Evolutionary conservation across 257 asterid genomes (phyloP), one percentile per base, ranked within the genome.

Genomic region (Phtheirospermum japonicum): DNA sequence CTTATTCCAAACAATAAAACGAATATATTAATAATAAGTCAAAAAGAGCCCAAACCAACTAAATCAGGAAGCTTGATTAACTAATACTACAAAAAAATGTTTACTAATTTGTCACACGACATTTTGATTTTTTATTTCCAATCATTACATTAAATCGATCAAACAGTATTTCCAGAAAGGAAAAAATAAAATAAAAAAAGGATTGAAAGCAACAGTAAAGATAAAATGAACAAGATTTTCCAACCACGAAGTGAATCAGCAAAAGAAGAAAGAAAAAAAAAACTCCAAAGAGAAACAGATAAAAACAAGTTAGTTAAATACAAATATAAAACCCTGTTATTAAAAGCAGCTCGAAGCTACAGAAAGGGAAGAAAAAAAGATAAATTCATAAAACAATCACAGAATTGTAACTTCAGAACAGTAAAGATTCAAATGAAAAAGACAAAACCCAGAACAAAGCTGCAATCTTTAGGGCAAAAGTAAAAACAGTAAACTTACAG

Each of bases 361-460:
- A 23, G 3, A 3, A 23, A 23, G 28, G n/a, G n/a, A n/a, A n/a
- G n/a, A n/a, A n/a, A 23, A 23, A 23, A 23, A 1, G 28, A 23
- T 23, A 23, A 23, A 23, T 23, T 23, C 42, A 36, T 9, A 23
- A 36, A 11, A 32, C n/a, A 16, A 30, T 10, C 43, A 40, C 37
- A 55, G 11, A 12, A 28, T 30, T 55, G 28, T 23, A 23, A 66
- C 20, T 28, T 16, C 10, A 40, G 28, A 32, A 65, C 42, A 57
- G 13, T 4, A 26, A 11, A 40, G 28, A 23, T 60, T 26, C 40
- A 42, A 34, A 12, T 0, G 30, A 30, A 18, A 20, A 33, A 59
- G 48, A 1, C 23, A 23, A 59, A 50, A 52, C 61, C 73, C 65
- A 23, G 30, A 4, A 12, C 49, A 66, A 66, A 66, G 71, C 14